These are phyloP conservation scores for Septoria petroselini DNA, from an alignment of 2,329 filamentous ascomycete genomes.

Conservation along the genomic window DNA sequence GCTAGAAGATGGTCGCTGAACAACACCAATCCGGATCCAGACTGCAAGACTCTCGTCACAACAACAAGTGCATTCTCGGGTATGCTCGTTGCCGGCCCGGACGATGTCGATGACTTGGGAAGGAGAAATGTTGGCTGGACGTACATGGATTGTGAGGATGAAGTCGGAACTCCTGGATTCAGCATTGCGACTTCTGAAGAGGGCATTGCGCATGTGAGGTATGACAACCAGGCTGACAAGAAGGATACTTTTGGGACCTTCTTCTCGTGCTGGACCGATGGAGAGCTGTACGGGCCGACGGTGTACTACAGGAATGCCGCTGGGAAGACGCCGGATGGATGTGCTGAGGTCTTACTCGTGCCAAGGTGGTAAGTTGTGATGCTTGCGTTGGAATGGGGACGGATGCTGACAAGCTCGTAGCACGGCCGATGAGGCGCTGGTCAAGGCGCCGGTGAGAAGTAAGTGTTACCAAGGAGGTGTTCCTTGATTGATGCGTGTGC, in stretches of 20 bases:
- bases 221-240: slow-evolving; percentile 11
- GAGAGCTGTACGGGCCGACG: slow-evolving; percentile 13
- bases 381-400: neutral
- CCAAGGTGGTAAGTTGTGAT: slow-evolving; percentile 10
- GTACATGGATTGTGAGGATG: neutral
- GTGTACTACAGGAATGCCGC: slow-evolving; percentile 9
- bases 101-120: slow-evolving; percentile 10
- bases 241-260: slow-evolving; percentile 11
- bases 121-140: slow-evolving; percentile 14
- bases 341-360: slow-evolving; percentile 17
- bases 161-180: slow-evolving; percentile 1
- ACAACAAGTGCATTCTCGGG: neutral
- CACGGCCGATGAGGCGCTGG: neutral
- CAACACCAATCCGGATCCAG: slow-evolving; percentile 7
- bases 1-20: slow-evolving; percentile 11
- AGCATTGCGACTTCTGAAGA: slow-evolving; percentile 2
- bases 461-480: neutral
- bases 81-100: slow-evolving; percentile 8
- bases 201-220: slow-evolving; percentile 8
- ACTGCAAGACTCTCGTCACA: slow-evolving; percentile 11
- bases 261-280: slow-evolving; percentile 12
- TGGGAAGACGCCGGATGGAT: slow-evolving; percentile 9
- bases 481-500: too few relatives aligned
- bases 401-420: neutral
- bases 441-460: neutral